phyloP scores from a whole-genome alignment of 345 rosid species.

The Camelina sativa region DNA sequence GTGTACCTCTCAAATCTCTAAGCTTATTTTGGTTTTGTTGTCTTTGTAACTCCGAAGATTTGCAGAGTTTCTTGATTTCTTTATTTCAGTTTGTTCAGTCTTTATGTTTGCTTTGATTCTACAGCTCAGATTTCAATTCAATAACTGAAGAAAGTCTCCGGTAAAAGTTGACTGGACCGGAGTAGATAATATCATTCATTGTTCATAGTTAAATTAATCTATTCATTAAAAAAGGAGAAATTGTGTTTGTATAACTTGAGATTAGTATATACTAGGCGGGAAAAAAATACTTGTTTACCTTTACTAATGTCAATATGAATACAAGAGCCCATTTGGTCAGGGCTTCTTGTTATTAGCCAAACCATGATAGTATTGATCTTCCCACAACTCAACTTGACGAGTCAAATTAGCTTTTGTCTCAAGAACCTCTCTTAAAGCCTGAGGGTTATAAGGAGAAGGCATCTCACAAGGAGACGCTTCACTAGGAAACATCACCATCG shows the following conservation, averaged over 20 bases:
- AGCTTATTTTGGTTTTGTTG: conserved; percentile 27
- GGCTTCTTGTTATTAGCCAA: conserved; percentile 23
- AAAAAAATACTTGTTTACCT: not conserved
- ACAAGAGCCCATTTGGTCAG: conserved; percentile 18
- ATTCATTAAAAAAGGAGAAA: not conserved
- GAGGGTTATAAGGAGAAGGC: conserved; percentile 52
- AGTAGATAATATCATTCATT: not conserved
- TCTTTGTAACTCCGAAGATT: conserved; percentile 3
- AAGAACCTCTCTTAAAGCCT: conserved; percentile 44
- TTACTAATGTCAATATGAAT: conserved; percentile 3
- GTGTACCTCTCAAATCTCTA: conserved; percentile 17
- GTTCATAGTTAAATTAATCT: too few relatives aligned
- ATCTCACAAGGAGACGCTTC: conserved; percentile 56
- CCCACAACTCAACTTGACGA: conserved; percentile 64
- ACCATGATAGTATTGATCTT: conserved; percentile 48
- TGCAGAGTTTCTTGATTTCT: conserved; percentile 14
- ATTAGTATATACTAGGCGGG: not conserved
- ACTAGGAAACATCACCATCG: conserved; percentile 60
- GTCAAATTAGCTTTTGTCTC: conserved; percentile 48
- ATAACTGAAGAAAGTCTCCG: not conserved
- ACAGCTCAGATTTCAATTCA: not conserved
- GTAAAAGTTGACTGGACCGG: not conserved
- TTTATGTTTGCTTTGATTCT: conserved; percentile 2
- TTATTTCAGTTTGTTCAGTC: not conserved
- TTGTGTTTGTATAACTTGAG: not conserved